A percentile compares a stretch with the other conserved stretches of the same genome.
phyloP scores from a whole-genome alignment of 2,329 filamentous ascomycete genomes.

The Cephalotrichum gorgonifer region DNA sequence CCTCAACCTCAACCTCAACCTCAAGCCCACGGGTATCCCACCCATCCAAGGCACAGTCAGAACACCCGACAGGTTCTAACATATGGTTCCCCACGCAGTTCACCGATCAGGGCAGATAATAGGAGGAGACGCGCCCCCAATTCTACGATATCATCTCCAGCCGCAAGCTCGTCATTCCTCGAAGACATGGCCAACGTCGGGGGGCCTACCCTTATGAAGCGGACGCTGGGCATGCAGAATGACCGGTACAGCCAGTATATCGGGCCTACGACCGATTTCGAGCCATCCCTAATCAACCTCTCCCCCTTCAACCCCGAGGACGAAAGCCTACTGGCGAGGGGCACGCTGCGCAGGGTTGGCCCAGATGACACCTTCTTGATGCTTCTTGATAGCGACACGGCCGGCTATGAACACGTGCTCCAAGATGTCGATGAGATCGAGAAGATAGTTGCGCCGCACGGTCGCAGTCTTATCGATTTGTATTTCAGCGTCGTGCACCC shows the following conservation, averaged over 20 bases:
- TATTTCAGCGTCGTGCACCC: slow-evolving; percentile 78
- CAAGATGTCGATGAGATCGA: slow-evolving; percentile 66
- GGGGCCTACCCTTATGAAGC: slow-evolving; percentile 54
- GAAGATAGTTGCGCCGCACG: slow-evolving; percentile 63
- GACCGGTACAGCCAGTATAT: slow-evolving; percentile 78
- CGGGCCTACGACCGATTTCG: slow-evolving; percentile 72
- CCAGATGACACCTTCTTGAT: slow-evolving; percentile 71
- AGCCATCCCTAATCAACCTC: slow-evolving; percentile 72
- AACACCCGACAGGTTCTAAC: slow-evolving; percentile 24
- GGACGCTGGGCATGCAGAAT: slow-evolving; percentile 64
- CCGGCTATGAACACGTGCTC: slow-evolving; percentile 58
- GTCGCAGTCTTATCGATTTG: slow-evolving; percentile 65
- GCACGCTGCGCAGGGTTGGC: slow-evolving; percentile 65
- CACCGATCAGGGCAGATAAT: slow-evolving; percentile 41
- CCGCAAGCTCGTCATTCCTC: slow-evolving; percentile 51
- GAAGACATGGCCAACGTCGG: slow-evolving; percentile 64
- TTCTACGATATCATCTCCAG: slow-evolving; percentile 50
- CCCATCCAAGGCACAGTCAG: slow-evolving; percentile 6
- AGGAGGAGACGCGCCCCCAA: slow-evolving; percentile 42
- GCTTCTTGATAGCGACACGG: slow-evolving; percentile 63
- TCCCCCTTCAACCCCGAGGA: slow-evolving; percentile 73
- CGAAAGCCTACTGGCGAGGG: slow-evolving; percentile 62
- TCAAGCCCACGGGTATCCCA: slow-evolving; percentile 5
- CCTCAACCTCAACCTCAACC: no score
- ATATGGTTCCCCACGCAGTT: slow-evolving; percentile 42